These are phyloP conservation scores for Simmondsia chinensis DNA, from an alignment of 148 eudicot species.

Conservation along the genomic window DNA sequence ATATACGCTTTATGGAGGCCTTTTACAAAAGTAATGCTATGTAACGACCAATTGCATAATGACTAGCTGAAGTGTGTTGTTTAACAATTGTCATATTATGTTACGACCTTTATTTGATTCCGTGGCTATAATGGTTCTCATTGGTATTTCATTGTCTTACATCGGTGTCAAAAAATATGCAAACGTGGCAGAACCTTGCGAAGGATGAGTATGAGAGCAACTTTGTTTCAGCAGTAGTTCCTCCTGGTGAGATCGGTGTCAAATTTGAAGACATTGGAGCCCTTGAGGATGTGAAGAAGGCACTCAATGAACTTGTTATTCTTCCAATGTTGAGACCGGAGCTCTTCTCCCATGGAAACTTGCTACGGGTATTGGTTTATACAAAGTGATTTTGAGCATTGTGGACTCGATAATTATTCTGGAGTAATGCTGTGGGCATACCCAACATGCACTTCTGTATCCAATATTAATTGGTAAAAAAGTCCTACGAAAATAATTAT, in stretches of 20 bases:
- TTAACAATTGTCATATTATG: too few relatives aligned
- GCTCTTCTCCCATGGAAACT: constrained; percentile 87
- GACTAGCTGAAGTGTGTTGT: too few relatives aligned
- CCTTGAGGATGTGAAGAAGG: constrained; percentile 95
- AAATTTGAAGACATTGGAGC: constrained; percentile 93
- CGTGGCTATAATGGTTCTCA: too few relatives aligned
- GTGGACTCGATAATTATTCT: neutral
- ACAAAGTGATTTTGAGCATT: neutral
- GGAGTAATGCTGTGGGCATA: neutral
- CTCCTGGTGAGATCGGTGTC: constrained; percentile 95
- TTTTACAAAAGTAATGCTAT: too few relatives aligned
- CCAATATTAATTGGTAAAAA: too few relatives aligned
- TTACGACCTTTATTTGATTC: too few relatives aligned
- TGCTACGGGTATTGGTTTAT: constrained; percentile 64
- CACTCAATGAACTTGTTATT: constrained; percentile 88
- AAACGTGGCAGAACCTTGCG: constrained; percentile 66
- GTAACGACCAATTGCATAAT: too few relatives aligned
- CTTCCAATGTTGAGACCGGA: constrained; percentile 99
- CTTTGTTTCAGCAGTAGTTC: constrained; percentile 91
- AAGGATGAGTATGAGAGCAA: constrained; percentile 97
- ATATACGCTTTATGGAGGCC: too few relatives aligned
- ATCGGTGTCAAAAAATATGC: too few relatives aligned
- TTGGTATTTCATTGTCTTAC: too few relatives aligned
- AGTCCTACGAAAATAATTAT: too few relatives aligned
- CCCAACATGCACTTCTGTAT: too few relatives aligned